A percentile compares a stretch with the other conserved stretches of the same genome.
phyloP scores from a whole-genome alignment of 1,284 basidiomycete genomes.

The Cerrena zonata region DNA sequence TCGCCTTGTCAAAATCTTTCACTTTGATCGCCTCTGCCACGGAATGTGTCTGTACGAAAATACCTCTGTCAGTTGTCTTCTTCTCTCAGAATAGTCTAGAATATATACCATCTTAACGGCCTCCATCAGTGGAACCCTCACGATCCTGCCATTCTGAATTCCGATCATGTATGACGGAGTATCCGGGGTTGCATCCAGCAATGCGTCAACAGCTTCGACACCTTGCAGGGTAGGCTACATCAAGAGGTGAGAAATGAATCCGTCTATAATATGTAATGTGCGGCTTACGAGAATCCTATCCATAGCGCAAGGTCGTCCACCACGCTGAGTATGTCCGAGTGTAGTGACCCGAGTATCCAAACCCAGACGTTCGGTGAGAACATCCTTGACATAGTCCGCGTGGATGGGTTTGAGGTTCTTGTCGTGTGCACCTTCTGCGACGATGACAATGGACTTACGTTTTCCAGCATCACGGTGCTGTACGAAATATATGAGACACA shows the following conservation, averaged over 20 bases:
- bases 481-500: background rate
- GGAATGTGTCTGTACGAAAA: constrained; percentile 63
- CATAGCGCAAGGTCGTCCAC: constrained; percentile 86
- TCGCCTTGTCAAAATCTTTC: constrained; percentile 83
- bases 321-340: constrained; percentile 93
- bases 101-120: constrained; percentile 76
- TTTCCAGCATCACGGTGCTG: constrained; percentile 91
- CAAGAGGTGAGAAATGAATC: constrained; percentile 34
- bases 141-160: constrained; percentile 92
- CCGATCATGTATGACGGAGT: constrained; percentile 98
- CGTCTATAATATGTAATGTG: constrained; percentile 46
- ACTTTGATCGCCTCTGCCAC: constrained; percentile 79
- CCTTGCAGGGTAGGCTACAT: constrained; percentile 87
- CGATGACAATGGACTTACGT: constrained; percentile 96
- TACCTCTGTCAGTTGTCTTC: background rate
- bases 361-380: constrained; percentile 80
- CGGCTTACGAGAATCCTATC: constrained; percentile 81
- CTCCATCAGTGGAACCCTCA: constrained; percentile 83
- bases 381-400: constrained; percentile 84
- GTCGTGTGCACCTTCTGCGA: constrained; percentile 94
- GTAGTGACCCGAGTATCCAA: constrained; percentile 98
- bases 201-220: constrained; percentile 85
- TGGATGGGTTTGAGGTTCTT: constrained; percentile 83
- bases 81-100: background rate
- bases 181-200: constrained; percentile 83